phyloP scores from a whole-genome alignment of 169 alveolate species.

The Cyclospora cayetanensis region DNA sequence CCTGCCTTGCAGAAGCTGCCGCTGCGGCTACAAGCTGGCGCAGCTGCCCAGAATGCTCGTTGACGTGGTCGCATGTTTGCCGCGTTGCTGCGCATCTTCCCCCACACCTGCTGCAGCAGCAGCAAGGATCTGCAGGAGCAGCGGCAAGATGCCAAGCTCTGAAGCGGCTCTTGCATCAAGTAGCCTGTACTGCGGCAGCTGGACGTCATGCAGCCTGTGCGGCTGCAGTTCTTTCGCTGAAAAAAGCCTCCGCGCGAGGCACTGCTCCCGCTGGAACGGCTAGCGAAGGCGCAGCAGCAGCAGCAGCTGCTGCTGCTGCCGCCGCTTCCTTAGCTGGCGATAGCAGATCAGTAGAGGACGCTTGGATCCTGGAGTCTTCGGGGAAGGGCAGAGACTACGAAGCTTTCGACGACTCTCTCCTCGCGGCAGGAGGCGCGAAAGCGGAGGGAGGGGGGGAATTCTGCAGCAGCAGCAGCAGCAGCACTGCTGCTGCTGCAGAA shows the following conservation, averaged over 20 bases:
- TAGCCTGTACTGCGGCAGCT: not conserved
- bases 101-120: slow-evolving; percentile 47
- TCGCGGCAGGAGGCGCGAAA: too few relatives aligned
- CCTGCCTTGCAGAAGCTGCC: not conserved
- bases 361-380: slow-evolving; percentile 3
- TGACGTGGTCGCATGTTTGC: not conserved
- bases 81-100: not conserved
- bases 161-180: not conserved
- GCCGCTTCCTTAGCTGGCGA: not conserved
- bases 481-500: not conserved
- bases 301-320: not conserved
- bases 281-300: not conserved
- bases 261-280: not conserved
- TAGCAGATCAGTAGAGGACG: not conserved
- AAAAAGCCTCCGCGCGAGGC: not conserved
- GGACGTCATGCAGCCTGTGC: not conserved
- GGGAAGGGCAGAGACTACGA: slow-evolving; percentile 5
- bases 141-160: not conserved
- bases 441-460: too few relatives aligned
- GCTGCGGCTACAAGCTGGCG: slow-evolving; percentile 47
- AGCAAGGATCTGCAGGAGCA: slow-evolving; percentile 8
- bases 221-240: not conserved
- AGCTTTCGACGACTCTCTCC: not conserved
- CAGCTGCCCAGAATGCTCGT: not conserved
- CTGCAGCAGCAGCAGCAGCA: too few relatives aligned